phyloP scores from a whole-genome alignment of 106 monocot genomes.

The Chionographis japonica region DNA sequence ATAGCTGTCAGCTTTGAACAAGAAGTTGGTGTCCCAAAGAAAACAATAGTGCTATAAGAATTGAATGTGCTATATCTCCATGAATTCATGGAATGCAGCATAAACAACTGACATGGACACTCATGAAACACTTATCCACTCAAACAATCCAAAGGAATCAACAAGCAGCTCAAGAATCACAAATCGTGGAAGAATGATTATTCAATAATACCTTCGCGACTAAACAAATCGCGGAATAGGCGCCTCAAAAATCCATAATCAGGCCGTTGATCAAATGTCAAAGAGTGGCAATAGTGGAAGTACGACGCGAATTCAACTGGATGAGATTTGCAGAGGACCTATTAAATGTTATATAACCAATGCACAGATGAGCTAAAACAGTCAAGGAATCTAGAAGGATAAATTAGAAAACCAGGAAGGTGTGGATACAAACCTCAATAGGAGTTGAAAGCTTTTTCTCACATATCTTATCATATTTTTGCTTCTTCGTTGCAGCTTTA shows the following conservation, averaged over 20 bases:
- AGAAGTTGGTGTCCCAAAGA: too few species aligned
- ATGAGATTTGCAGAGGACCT: constrained; percentile 88
- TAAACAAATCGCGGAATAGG: constrained; percentile 73
- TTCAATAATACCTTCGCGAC: constrained; percentile 63
- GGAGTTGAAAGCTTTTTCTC: constrained; percentile 96
- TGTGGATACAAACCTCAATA: constrained; percentile 58
- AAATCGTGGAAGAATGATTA: too few species aligned
- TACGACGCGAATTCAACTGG: constrained; percentile 96
- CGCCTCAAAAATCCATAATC: constrained; percentile 95
- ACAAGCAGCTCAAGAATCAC: too few species aligned
- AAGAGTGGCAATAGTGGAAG: constrained; percentile 95
- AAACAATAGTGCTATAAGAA: too few species aligned
- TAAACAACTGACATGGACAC: too few species aligned
- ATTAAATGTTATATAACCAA: neutral
- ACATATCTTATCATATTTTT: constrained; percentile 96
- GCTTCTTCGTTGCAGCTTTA: constrained; percentile 94
- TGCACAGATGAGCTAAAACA: neutral
- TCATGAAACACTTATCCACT: too few species aligned
- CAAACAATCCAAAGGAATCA: too few species aligned
- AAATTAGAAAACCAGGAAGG: neutral
- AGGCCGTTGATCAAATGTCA: constrained; percentile 87
- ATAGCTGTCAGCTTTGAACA: too few species aligned
- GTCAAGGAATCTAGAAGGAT: neutral
- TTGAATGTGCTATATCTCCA: neutral
- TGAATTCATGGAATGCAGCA: neutral